Conservation (phyloP, 805 yeast genomes). For the Candida pseudofarinosa region DNA sequence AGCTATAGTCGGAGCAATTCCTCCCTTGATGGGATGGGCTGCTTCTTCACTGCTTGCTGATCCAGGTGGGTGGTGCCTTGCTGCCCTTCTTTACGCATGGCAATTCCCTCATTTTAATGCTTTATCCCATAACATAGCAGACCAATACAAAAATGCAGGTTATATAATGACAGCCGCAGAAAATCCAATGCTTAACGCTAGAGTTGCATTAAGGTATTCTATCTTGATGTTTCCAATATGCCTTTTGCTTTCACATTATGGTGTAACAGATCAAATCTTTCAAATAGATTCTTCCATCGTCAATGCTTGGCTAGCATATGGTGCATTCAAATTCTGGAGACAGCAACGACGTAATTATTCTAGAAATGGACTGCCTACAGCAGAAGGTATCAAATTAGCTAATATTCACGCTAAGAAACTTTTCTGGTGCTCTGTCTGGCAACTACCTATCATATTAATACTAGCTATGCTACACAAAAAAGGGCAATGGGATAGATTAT, state of each 20-base stretch:
- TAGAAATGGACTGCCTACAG: conserved; percentile 36
- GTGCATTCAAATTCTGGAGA: conserved; percentile 80
- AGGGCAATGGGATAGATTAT: conserved; percentile 81
- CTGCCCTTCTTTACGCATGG: conserved; percentile 91
- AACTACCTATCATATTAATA: conserved; percentile 82
- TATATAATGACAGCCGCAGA: conserved; percentile 97
- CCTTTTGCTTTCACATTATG: conserved; percentile 71
- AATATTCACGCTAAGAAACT: conserved; percentile 73
- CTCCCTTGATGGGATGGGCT: conserved; percentile 99
- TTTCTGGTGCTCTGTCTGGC: conserved; percentile 94
- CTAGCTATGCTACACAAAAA: conserved; percentile 92
- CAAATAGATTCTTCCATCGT: conserved; percentile 75
- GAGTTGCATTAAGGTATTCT: conserved; percentile 89
- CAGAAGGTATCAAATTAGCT: conserved; percentile 58
- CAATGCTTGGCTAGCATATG: conserved; percentile 81
- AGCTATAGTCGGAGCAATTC: conserved; percentile 97
- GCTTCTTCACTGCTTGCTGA: conserved; percentile 68
- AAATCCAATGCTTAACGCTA: conserved; percentile 85
- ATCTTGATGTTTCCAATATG: conserved; percentile 93
- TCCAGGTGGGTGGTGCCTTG: conserved; percentile 95
- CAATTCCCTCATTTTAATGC: conserved; percentile 98
- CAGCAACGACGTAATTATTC: conserved; percentile 68
- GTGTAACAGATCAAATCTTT: conserved; percentile 79
- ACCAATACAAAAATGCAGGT: conserved; percentile 88
- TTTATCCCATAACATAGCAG: conserved; percentile 79